Percentiles rank a stretch among this genome's conserved stretches.
Evolutionary conservation across 202 grass and related monocot genomes (phyloP).

Genomic region (Zoysia matrella): DNA sequence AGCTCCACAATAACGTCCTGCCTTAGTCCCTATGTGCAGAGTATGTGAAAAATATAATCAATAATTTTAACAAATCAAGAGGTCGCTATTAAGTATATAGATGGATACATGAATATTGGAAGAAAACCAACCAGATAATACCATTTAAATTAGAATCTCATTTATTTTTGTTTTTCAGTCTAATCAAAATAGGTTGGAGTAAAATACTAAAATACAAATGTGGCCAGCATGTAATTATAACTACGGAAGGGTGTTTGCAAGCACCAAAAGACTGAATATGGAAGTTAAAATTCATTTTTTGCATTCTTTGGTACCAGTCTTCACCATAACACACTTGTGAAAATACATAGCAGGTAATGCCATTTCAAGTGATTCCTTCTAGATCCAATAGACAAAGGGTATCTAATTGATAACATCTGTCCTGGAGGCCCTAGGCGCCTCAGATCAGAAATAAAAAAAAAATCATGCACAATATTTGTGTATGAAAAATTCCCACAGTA

Average conservation of each 20-base stretch:
- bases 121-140: constrained; percentile 6
- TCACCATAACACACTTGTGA: constrained; percentile 5
- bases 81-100: constrained; percentile 4
- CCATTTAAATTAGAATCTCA: constrained; percentile 20
- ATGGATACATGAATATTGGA: constrained; percentile 2
- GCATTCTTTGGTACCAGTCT: not conserved
- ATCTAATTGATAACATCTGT: not conserved
- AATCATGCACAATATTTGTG: not conserved
- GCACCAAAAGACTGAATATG: not conserved
- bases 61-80: constrained; percentile 32
- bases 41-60: constrained; percentile 40
- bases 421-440: constrained; percentile 10
- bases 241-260: constrained; percentile 8
- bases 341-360: constrained; percentile 14
- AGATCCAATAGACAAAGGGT: not conserved
- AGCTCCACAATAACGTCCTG: constrained; percentile 93
- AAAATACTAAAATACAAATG: not conserved
- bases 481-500: not conserved
- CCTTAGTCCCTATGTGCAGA: constrained; percentile 70
- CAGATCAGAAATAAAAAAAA: constrained; percentile 4
- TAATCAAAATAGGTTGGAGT: not conserved
- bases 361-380: constrained; percentile 8
- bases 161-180: constrained; percentile 24
- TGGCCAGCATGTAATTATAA: not conserved
- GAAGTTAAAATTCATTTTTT: not conserved